Evolutionary conservation across 2,329 filamentous ascomycete species (phyloP), one percentile per base, ranked within the genome.

Genomic region (Bimuria novae-zelandiae): DNA sequence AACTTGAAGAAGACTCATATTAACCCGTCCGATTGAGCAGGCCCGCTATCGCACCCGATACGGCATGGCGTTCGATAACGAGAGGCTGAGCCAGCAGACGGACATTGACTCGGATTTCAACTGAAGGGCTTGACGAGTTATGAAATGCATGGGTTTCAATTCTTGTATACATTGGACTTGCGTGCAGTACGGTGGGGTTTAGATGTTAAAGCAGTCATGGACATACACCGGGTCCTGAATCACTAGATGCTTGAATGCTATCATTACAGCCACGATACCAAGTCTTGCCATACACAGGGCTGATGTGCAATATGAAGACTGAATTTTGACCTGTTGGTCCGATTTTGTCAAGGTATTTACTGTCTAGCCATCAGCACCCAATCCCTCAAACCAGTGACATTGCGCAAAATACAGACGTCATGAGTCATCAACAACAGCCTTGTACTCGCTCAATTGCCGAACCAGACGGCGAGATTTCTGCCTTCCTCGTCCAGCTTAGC

Each of bases 1-100:
- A 54, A 63, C 7, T 23, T 72, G 46, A 65, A 62, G 53, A 61
- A 64, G 43, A 62, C 65, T 16, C 63, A 68, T 55, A 61, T 72
- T 59, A 69, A 68, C 33, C 69, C 69, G 19, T 59, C 58, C 46
- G 63, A 67, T 32, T 71, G 53, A 63, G 35, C 36, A 61, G 56
- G 40, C 39, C 12, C 45, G 39, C 14, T 51, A 56, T 51, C 50
- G 49, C 6, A 63, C 49, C 44, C 51, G 60, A 16, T 67, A 63
- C 42, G 51, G 56, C 16, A 46, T 29, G 12, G 63, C 61, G 12
- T 62, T 56, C 19, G 63, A 63, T 47, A 64, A 67, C 29, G 59
- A 66, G 50, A 52, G 59, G 41, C 52, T 49, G 16, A 67, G 62
- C 36, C 55, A 64, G 33, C 56, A 65, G 49, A 62, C 56, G 25